Evolutionary conservation across 202 grass and related monocot genomes (phyloP).

Genomic region (Schoenoplectus triqueter): DNA sequence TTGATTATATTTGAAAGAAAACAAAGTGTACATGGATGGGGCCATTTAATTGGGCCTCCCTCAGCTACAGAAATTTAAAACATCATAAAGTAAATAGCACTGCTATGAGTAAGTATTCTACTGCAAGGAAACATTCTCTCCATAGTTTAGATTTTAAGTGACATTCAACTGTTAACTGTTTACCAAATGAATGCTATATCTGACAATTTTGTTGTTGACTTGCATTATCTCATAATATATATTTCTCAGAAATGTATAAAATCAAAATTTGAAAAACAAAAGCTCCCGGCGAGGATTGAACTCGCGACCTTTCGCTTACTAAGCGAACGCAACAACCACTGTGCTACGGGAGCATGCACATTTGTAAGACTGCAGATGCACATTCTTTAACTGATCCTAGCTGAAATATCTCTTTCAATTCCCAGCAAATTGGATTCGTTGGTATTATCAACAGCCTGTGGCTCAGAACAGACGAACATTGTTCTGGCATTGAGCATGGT

Average conservation of each 20-base stretch:
- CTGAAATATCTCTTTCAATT: slow-evolving; percentile 28
- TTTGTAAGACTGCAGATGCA: slow-evolving; percentile 3
- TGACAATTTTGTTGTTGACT: no score
- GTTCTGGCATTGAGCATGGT: background rate
- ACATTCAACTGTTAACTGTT: no score
- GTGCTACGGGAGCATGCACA: slow-evolving; percentile 55
- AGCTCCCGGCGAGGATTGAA: slow-evolving; percentile 60
- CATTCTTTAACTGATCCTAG: slow-evolving; percentile 5
- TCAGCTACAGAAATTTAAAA: no score
- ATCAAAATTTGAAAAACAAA: background rate
- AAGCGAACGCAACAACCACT: slow-evolving; percentile 68
- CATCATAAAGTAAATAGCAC: no score
- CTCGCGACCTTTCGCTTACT: background rate
- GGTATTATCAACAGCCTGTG: slow-evolving; percentile 40
- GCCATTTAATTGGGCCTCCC: no score
- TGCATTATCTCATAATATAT: no score
- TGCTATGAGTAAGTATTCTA: no score
- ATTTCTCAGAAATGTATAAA: background rate
- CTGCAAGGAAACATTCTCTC: no score
- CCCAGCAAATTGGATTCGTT: slow-evolving; percentile 21
- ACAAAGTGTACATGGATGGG: no score
- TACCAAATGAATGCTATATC: no score
- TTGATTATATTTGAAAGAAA: no score
- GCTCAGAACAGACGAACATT: slow-evolving; percentile 45
- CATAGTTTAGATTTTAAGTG: no score